A percentile compares a stretch with the other conserved stretches of the same genome.
phyloP scores from a whole-genome alignment of 768 basidiomycete species.

The Amanita pallidorosea region DNA sequence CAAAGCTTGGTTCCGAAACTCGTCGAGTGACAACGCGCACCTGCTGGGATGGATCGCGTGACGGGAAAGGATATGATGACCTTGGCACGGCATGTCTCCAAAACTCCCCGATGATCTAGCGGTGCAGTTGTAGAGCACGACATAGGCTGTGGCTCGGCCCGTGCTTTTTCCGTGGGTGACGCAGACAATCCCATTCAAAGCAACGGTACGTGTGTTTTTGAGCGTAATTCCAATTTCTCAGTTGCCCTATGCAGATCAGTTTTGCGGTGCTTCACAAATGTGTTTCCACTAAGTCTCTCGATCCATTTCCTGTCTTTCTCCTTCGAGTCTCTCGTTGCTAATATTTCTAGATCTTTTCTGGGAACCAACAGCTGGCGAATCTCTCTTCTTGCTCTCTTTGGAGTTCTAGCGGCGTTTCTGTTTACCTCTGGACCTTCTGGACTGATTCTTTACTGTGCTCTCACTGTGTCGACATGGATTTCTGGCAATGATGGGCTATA shows the following conservation, averaged over 20 bases:
- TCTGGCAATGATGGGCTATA: neutral
- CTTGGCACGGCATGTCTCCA: neutral
- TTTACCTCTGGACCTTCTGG: too few species aligned
- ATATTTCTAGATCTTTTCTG: too few species aligned
- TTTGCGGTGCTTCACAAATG: too few species aligned
- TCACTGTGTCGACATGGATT: too few species aligned
- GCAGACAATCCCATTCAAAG: neutral
- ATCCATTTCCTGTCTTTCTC: too few species aligned
- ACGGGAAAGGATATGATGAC: neutral
- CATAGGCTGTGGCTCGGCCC: neutral
- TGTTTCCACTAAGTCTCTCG: too few species aligned
- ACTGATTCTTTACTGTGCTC: too few species aligned
- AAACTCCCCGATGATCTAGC: neutral
- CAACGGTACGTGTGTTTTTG: neutral
- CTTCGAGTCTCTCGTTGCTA: too few species aligned
- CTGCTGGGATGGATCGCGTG: neutral
- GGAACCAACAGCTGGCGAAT: too few species aligned
- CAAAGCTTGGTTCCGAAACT: neutral
- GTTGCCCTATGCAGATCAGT: neutral
- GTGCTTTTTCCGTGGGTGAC: neutral
- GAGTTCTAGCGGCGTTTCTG: too few species aligned
- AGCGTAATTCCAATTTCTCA: neutral
- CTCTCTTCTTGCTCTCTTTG: too few species aligned
- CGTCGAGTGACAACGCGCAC: slow-evolving; percentile 7
- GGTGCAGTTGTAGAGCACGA: neutral